Evolutionary conservation across 306 rosid genomes (phyloP), one percentile per base, ranked within the genome.

Genomic region (Dryas alaskensis): DNA sequence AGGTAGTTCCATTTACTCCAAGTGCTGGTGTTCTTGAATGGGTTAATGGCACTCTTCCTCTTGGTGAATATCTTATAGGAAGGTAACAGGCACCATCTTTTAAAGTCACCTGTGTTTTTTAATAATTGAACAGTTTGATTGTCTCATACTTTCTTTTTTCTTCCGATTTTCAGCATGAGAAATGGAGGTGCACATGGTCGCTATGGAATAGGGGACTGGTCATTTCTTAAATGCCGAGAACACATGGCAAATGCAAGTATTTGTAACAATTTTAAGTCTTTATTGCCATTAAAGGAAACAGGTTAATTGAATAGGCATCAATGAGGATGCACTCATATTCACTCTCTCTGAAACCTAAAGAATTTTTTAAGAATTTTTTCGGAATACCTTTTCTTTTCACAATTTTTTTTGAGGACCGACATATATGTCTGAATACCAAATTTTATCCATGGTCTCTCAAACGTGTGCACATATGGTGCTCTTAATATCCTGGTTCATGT

Each of bases 21-120:
- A 93, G 98, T 83, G 97, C 98, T 39, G 98, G 98, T 81, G 94
- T 93, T 81, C 97, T 93, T 85, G 97, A 93, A 85, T 93, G 98
- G 98, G 97, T 91, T 64, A 86, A 86, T 84, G 97, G 97, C 49
- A 91, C 96, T 74, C 84, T 91, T 84, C 97, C 98, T 73, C 91
- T 91, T n/a, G 96, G 94, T 39, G 98, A 93, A 70, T 91, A 91
- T 82, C 98, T 93, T 65, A 69, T 85, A 54, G 98, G 94, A 68
- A 93, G 98, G 98, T 93, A 82, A 81, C 85, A 46, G 5, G 74
- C 19, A 52, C 42, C 19, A 49, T 73, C 46, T 78, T 78, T 50
- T 58, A 49, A 13, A 43, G 54, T 55, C 14, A 17, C 25, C 62
- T 67, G 61, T 71, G 22, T 42, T 61, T 39, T 59, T 10, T 13